Base-by-base conservation (phyloP, 2,329 filamentous ascomycete species). In the Moelleriella libera region DNA sequence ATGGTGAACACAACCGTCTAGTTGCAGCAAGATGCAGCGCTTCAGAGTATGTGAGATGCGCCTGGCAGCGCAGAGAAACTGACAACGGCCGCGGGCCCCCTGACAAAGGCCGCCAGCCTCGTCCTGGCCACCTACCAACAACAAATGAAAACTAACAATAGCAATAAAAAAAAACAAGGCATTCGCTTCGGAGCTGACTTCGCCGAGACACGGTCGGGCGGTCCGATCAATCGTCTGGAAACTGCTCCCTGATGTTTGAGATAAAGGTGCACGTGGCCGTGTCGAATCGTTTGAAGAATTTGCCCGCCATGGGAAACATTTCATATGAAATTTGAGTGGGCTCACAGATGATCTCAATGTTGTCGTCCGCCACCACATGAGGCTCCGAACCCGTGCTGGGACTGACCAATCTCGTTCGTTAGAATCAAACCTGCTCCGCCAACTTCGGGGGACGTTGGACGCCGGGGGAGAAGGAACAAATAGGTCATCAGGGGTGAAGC, bases 221-320 rank as follows among this genome's bases (percentile, higher is more conserved):
- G 21, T 37, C 12, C 34, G 21, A 42, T 59, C 53, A 95, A 64
- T 94, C 87, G 59, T 95, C 84, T 1, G 90, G 90, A 63, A 88
- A 96, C 58, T 89, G 80, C 55, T 94, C 86, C 55, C 67, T 65
- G 32, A 76, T 59, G 62, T 96, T 97, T 55, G 88, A 94, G 32
- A 95, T 74, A 66, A 97, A 98, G 4, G 66, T 71, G 54, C 78
- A 78, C 0, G 65, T 71, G 34, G 67, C 68, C 5, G 62, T 58
- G 63, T 96, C 86, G 72, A 88, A 97, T 41, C 88, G 74, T 63
- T 87, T 94, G 63, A 98, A 97, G 63, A 86, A 87, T 56, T 82
- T 83, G 0, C 92, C 92, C 3, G 88, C 87, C 54, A 85, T 65
- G 43, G 71, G 70, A 58, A 87, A 74, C 51, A 94, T 69, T 29